Evolutionary conservation across 1,284 basidiomycete species (phyloP).

Genomic region (Leccinum laetum): DNA sequence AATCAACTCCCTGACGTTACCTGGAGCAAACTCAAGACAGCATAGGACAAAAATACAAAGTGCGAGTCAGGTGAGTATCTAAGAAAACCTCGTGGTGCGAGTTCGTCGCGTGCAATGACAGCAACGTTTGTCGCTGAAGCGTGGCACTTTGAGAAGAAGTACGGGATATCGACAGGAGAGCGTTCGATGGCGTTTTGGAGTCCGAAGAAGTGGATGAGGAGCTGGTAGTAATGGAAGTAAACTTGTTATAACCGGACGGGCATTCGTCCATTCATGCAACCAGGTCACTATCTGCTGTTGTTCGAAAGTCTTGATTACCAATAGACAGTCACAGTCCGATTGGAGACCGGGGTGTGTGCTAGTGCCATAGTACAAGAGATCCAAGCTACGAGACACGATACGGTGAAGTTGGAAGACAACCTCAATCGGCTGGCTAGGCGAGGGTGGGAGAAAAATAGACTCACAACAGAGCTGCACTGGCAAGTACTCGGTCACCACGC

Average conservation of each 20-base stretch:
- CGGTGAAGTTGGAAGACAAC: slow-evolving; percentile 64
- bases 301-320: slow-evolving; percentile 80
- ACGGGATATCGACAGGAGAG: slow-evolving; percentile 71
- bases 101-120: slow-evolving; percentile 69
- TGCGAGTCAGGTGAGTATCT: slow-evolving; percentile 90
- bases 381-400: slow-evolving; percentile 85
- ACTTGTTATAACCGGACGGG: slow-evolving; percentile 35
- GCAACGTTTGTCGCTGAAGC: slow-evolving; percentile 73
- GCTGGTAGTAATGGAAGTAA: slow-evolving; percentile 82
- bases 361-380: slow-evolving; percentile 87
- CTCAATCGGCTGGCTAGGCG: slow-evolving; percentile 2
- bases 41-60: slow-evolving; percentile 90
- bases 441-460: slow-evolving; percentile 28
- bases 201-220: slow-evolving; percentile 93
- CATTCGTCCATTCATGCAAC: slow-evolving; percentile 59
- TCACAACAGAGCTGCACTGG: slow-evolving; percentile 59
- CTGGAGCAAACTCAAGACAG: slow-evolving; percentile 86
- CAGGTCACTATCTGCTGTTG: slow-evolving; percentile 75
- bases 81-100: slow-evolving; percentile 76
- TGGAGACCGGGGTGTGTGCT: slow-evolving; percentile 83
- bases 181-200: slow-evolving; percentile 91
- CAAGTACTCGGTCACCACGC: slow-evolving; percentile 63
- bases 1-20: slow-evolving; percentile 38
- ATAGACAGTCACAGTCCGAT: slow-evolving; percentile 84
- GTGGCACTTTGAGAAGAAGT: slow-evolving; percentile 87